These are phyloP conservation scores for Lodderomyces orthopsilosis DNA, from an alignment of 1,139 yeast species.

Conservation along the genomic window DNA sequence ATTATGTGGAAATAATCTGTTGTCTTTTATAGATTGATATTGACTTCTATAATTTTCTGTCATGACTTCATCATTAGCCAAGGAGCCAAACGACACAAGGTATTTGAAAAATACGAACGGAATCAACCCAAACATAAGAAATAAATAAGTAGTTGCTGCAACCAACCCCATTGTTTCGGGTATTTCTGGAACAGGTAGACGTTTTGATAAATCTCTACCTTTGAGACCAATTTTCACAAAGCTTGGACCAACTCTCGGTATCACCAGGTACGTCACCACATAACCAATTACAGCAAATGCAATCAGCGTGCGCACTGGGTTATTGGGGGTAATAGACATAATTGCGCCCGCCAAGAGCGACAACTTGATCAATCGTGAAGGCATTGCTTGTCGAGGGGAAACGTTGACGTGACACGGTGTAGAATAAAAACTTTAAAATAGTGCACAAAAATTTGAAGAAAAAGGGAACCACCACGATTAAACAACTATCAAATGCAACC, in stretches of 20 bases:
- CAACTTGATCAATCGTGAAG: not conserved
- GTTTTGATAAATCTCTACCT: conserved; percentile 82
- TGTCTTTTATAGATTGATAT: conserved; percentile 29
- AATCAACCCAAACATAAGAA: conserved; percentile 78
- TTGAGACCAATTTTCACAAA: conserved; percentile 75
- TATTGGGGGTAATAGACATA: conserved; percentile 25
- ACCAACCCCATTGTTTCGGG: conserved; percentile 94
- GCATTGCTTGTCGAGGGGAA: not conserved
- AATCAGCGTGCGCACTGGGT: conserved; percentile 48
- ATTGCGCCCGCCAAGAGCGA: conserved; percentile 20
- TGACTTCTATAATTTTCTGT: conserved; percentile 35
- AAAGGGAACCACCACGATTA: conserved; percentile 1
- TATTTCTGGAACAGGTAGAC: conserved; percentile 53
- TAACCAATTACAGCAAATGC: conserved; percentile 73
- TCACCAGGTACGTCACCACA: conserved; percentile 51
- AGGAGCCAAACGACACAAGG: conserved; percentile 50
- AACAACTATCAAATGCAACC: conserved; percentile 46
- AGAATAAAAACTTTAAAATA: no score
- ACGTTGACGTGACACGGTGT: not conserved
- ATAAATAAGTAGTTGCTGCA: conserved; percentile 75
- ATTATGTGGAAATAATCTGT: conserved; percentile 71
- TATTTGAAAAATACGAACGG: conserved; percentile 88
- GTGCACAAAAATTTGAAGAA: conserved; percentile 1
- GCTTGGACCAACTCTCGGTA: conserved; percentile 64
- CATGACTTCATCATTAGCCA: conserved; percentile 35